These are phyloP conservation scores for Gnaphalium uliginosum DNA, from an alignment of 129 eudicot genomes.

Conservation along the genomic window DNA sequence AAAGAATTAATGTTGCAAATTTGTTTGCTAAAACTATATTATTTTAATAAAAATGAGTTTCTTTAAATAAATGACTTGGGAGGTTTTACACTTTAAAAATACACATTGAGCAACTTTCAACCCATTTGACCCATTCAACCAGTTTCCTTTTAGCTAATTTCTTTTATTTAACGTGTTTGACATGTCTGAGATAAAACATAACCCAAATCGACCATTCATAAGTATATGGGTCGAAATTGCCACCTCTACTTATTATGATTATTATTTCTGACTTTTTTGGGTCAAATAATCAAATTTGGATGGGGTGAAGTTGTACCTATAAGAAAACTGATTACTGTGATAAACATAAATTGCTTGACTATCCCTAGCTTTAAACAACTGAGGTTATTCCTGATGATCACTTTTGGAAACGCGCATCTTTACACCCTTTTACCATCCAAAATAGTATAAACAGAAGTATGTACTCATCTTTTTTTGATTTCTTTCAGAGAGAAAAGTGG, in stretches of 20 bases:
- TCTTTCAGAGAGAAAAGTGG: slow-evolving; percentile 51
- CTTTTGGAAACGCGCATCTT: background rate
- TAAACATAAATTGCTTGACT: slow-evolving; percentile 3
- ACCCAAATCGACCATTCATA: background rate
- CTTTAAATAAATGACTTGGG: background rate
- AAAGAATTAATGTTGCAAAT: background rate
- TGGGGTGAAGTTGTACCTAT: background rate
- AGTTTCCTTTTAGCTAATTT: background rate
- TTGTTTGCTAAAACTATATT: background rate
- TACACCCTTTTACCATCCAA: background rate
- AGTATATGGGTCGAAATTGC: background rate
- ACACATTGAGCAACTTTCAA: background rate
- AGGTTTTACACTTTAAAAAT: background rate
- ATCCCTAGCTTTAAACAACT: slow-evolving; percentile 11
- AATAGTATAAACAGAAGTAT: background rate
- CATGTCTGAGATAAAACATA: background rate
- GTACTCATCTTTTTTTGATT: slow-evolving; percentile 21
- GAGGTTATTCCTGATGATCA: background rate
- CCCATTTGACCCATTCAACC: background rate
- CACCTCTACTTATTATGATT: background rate
- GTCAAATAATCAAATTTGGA: background rate
- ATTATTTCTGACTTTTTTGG: background rate
- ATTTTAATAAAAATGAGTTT: background rate
- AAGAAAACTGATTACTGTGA: background rate
- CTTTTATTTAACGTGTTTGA: background rate